phyloP scores from a whole-genome alignment of 345 rosid species.

The Populus alba region DNA sequence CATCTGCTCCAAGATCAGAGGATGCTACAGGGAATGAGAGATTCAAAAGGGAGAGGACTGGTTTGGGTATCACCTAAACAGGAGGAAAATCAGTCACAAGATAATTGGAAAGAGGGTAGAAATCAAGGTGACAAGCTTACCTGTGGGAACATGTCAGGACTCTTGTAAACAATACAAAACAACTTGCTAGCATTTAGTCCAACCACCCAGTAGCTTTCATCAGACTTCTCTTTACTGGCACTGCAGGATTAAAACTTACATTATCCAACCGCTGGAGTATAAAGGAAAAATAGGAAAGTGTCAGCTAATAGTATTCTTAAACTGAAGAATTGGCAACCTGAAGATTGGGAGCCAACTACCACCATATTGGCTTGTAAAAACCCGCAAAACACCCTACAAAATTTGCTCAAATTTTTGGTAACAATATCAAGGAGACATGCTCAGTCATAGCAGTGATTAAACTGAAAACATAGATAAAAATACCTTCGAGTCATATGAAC shows the following conservation, averaged over 20 bases:
- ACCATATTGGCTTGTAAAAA: slow-evolving; percentile 66
- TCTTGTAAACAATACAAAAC: slow-evolving; percentile 70
- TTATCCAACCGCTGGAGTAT: neutral
- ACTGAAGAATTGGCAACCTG: slow-evolving; percentile 54
- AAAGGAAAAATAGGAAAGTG: neutral
- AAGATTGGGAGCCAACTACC: slow-evolving; percentile 95
- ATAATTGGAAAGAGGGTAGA: slow-evolving; percentile 8
- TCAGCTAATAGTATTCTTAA: slow-evolving; percentile 1
- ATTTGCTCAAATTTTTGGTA: slow-evolving; percentile 17
- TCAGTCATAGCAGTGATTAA: slow-evolving; percentile 3
- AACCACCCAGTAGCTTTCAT: slow-evolving; percentile 85
- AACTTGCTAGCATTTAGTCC: slow-evolving; percentile 69
- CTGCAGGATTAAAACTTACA: slow-evolving; percentile 36
- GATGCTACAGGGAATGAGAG: slow-evolving; percentile 78
- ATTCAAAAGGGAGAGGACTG: slow-evolving; percentile 65
- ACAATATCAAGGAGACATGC: slow-evolving; percentile 8
- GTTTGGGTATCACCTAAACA: slow-evolving; percentile 84
- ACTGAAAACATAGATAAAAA: slow-evolving; percentile 6
- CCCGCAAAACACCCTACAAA: slow-evolving; percentile 73
- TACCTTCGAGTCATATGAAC: slow-evolving; percentile 88
- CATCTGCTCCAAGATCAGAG: slow-evolving; percentile 86
- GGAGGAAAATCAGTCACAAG: slow-evolving; percentile 10
- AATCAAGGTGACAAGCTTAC: slow-evolving; percentile 31
- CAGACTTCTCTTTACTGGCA: slow-evolving; percentile 57
- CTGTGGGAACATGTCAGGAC: slow-evolving; percentile 73